Evolutionary conservation across 768 basidiomycete genomes (phyloP), one percentile per base, ranked within the genome.

Genomic region (Hygrocybe coccinea): DNA sequence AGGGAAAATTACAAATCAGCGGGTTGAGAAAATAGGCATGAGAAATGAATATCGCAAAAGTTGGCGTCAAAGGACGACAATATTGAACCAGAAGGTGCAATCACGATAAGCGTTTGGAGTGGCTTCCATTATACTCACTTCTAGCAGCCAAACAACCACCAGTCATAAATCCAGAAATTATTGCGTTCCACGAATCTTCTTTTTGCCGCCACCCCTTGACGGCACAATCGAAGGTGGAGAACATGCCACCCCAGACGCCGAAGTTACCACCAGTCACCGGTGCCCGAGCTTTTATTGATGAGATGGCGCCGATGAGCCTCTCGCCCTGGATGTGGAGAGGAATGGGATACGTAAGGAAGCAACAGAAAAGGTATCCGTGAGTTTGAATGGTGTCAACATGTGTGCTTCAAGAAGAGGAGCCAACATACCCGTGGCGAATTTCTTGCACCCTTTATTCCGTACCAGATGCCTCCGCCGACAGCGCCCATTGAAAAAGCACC

Each of bases 181-280:
- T 98, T 39, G 94, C 94, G 67, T 99, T 99, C 94, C 94, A 99
- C 50, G 95, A 90, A 70, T 97, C 95, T 73, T 97, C 94, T 69
- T 97, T 97, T 76, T 97, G 93, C 69, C 94, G 80, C 77, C 84
- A 91, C 12, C 93, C 91, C 74, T 99, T 98, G 63, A 99, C 89
- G 1, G 94, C 94, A 71, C 97, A 99, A 71, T 98, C 97, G 63
- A 97, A 99, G 34, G 92, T 90, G 44, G 94, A 97, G 71, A 99
- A 99, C 85, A 99, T 89, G 62, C 95, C 97, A 68, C 95, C 91
- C 89, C 91, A 92, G 14, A 91, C 87, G 64, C 89, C 88, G 69
- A 95, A 97, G 74, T 97, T 95, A 25, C 95, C 97, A 49, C 97
- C 97, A 10, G 95, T 93, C 24, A 99, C 97, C 3, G 97, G 97